Base-by-base conservation (phyloP, 1,284 basidiomycete species). In the Cutaneotrichosporon sp. region DNA sequence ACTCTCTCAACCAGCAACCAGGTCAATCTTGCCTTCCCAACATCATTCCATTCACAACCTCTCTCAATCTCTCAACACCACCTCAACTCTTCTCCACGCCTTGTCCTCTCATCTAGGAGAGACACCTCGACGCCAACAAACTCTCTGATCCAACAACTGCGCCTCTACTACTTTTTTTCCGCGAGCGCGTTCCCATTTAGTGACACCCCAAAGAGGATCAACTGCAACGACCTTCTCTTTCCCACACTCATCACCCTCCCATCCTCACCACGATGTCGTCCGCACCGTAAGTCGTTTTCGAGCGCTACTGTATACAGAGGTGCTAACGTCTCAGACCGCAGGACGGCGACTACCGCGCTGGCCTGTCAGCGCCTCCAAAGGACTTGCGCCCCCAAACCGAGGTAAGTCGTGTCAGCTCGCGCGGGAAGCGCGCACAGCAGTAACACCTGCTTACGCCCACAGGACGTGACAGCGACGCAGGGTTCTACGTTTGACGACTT, bases 401-500 rank as follows among this genome's bases (percentile, higher is more conserved):
- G 77, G 80, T 80, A 23, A 52, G 75, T 46, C 18, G 4, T 26
- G 4, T 10, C n/a, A n/a, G n/a, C 12, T 12, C 15, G 22, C 30
- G 4, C 33, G 14, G 36, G 23, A 22, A 35, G 21, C 41, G 15
- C 17, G 39, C 12, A 8, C 18, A 4, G 2, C 14, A 21, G 8
- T 21, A 18, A 8, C 5, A 8, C 10, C 18, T 26, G 46, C 39
- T 47, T 13, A 48, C 49, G 10, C 35, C 23, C 47, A 17, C 59
- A 80, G 79, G 92, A 97, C 78, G 92, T 97, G 51, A 88, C 86
- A 33, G 85, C 84, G 8, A 93, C 89, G 20, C 88, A 91, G 75
- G 92, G 91, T 55, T 80, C 84, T 65, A 89, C 93, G 71, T 97
- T 94, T 67, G 92, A 97, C 76, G 86, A 90, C 67, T 87, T 88